Percentiles rank a stretch among this genome's conserved stretches.
phyloP scores from a whole-genome alignment of 1,139 yeast genomes.

The Scheffersomyces parashehatae region DNA sequence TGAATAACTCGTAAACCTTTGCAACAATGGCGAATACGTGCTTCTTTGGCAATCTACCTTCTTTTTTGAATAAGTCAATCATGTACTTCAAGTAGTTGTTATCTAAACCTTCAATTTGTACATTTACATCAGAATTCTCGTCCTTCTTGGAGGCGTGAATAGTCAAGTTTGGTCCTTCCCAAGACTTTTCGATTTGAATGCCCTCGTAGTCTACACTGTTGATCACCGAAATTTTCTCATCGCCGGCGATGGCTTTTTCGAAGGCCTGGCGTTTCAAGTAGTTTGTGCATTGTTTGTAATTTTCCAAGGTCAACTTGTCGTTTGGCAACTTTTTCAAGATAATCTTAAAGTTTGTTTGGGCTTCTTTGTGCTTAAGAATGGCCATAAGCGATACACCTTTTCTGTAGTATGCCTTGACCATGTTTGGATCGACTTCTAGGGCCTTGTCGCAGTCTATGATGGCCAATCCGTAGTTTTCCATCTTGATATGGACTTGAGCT shows the following conservation, averaged over 20 bases:
- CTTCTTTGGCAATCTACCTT: conserved; percentile 73
- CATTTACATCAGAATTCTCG: conserved; percentile 16
- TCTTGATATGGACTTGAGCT: conserved; percentile 85
- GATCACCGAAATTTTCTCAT: conserved; percentile 39
- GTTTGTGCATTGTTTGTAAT: conserved; percentile 64
- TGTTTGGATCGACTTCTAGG: conserved; percentile 62
- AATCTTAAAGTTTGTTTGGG: conserved; percentile 65
- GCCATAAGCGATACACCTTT: conserved; percentile 85
- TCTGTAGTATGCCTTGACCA: conserved; percentile 78
- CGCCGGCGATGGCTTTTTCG: conserved; percentile 83
- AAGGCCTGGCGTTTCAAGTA: conserved; percentile 76
- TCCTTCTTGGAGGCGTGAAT: conserved; percentile 29
- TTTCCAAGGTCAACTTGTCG: conserved; percentile 67
- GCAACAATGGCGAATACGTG: conserved; percentile 84
- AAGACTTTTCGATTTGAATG: conserved; percentile 54
- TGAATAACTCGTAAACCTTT: conserved; percentile 66
- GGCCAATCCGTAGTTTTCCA: conserved; percentile 86
- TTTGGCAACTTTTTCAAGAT: conserved; percentile 66
- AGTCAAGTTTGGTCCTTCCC: conserved; percentile 64
- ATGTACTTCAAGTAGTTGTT: conserved; percentile 59
- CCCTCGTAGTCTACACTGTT: conserved; percentile 50
- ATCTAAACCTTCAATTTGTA: conserved; percentile 38
- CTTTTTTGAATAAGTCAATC: conserved; percentile 69
- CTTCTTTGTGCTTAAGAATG: conserved; percentile 71
- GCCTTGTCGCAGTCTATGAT: conserved; percentile 76